These are phyloP conservation scores for Iberis pinnata DNA, from an alignment of 345 rosid genomes.

Conservation along the genomic window DNA sequence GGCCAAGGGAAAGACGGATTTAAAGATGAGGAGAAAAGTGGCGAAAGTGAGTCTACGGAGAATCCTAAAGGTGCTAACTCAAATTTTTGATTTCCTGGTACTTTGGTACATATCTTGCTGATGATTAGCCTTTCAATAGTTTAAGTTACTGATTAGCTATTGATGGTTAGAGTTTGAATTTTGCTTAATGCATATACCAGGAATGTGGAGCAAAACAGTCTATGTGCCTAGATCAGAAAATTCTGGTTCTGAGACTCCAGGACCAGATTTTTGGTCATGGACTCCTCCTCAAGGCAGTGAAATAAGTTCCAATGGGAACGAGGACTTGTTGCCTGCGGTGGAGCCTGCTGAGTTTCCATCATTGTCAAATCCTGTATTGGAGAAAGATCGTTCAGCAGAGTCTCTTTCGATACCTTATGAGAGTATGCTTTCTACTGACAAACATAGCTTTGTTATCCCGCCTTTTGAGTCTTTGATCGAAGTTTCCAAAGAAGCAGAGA, in stretches of 20 bases:
- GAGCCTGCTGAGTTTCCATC: slow-evolving; percentile 33
- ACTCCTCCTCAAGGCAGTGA: slow-evolving; percentile 48
- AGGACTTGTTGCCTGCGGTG: slow-evolving; percentile 25
- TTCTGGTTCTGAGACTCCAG: slow-evolving; percentile 53
- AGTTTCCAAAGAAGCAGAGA: slow-evolving; percentile 32
- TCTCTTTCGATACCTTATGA: slow-evolving; percentile 64
- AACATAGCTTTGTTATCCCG: slow-evolving; percentile 41
- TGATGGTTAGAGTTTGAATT: neutral
- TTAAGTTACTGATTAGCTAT: too few relatives aligned
- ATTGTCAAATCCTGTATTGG: slow-evolving; percentile 37
- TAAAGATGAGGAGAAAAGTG: neutral
- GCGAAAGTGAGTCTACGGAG: neutral
- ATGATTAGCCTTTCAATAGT: neutral
- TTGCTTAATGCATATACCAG: slow-evolving; percentile 18
- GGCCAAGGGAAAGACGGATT: slow-evolving; percentile 16
- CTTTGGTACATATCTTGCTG: neutral
- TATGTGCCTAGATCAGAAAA: slow-evolving; percentile 37
- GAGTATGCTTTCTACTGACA: slow-evolving; percentile 43
- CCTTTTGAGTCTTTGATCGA: slow-evolving; percentile 64
- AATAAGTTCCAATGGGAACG: slow-evolving; percentile 10
- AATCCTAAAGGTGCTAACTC: slow-evolving; percentile 7
- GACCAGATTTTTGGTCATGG: slow-evolving; percentile 99
- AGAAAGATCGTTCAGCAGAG: slow-evolving; percentile 50
- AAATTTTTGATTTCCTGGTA: too few relatives aligned
- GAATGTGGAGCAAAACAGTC: slow-evolving; percentile 32